These are phyloP conservation scores for Calonectria crousiana DNA, from an alignment of 2,329 filamentous ascomycete species.

Conservation along the genomic window DNA sequence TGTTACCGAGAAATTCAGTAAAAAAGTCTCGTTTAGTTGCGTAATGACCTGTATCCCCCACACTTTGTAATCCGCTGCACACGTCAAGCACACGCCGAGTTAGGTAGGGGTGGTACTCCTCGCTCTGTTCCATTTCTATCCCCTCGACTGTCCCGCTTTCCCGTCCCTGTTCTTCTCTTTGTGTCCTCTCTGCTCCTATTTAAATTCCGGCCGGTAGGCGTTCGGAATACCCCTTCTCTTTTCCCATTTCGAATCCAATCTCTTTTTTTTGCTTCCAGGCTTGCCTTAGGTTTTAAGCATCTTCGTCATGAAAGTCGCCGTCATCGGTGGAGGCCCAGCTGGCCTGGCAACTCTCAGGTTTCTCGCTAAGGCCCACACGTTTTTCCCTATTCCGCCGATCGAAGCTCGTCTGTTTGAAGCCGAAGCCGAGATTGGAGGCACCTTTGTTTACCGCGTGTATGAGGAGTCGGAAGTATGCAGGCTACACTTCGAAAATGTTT, in stretches of 20 bases:
- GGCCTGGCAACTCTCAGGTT: slow-evolving; percentile 57
- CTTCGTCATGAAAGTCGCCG: slow-evolving; percentile 51
- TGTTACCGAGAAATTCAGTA: neutral
- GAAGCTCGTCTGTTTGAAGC: slow-evolving; percentile 60
- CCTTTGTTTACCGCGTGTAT: slow-evolving; percentile 60
- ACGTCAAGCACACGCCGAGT: neutral
- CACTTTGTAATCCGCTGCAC: neutral
- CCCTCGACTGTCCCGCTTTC: neutral
- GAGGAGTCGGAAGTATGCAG: slow-evolving; percentile 58
- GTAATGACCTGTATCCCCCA: neutral
- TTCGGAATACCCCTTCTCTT: neutral
- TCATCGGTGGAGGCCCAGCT: slow-evolving; percentile 58
- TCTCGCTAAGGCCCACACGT: slow-evolving; percentile 52
- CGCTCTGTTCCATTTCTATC: neutral
- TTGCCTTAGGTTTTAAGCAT: neutral
- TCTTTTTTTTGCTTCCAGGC: neutral
- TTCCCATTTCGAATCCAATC: neutral
- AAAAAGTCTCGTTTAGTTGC: neutral
- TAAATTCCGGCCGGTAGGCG: neutral
- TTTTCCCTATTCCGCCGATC: slow-evolving; percentile 52
- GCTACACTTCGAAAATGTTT: rapidly evolving
- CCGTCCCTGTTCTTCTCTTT: no score
- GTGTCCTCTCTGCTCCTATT: neutral
- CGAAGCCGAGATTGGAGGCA: slow-evolving; percentile 58
- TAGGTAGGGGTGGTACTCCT: neutral